phyloP scores from a whole-genome alignment of 2,329 filamentous ascomycete species.

The Talaromyces sp. region DNA sequence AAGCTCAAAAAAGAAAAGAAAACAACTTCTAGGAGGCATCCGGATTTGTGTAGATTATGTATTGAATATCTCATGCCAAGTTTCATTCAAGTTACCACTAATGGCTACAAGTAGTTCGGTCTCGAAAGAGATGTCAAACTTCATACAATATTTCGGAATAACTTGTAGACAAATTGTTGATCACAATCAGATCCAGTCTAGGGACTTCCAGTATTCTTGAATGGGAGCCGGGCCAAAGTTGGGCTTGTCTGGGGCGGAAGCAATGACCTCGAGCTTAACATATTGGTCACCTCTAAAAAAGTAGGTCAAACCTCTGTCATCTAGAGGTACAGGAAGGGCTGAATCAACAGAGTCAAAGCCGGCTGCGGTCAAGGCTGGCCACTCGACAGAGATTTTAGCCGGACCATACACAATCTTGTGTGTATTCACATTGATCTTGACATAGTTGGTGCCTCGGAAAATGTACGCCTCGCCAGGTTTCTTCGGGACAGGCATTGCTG shows the following conservation, averaged over 20 bases:
- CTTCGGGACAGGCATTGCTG: not conserved
- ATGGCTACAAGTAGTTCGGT: no score
- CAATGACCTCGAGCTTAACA: conserved; percentile 2
- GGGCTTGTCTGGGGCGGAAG: not conserved
- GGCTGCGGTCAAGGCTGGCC: not conserved
- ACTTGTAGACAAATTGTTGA: not conserved
- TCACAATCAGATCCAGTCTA: conserved; percentile 1
- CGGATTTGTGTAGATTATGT: no score
- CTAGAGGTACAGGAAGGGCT: not conserved
- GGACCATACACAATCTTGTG: conserved; percentile 2
- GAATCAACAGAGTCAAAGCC: conserved; percentile 5
- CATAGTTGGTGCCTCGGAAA: conserved; percentile 1
- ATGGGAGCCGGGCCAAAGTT: conserved; percentile 1
- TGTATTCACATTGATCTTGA: not conserved
- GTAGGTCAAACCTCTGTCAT: not conserved
- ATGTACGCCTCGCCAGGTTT: not conserved
- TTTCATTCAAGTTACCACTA: no score
- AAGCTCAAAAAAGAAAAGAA: no score
- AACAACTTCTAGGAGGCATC: no score
- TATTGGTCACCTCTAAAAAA: conserved; percentile 1
- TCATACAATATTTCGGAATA: no score
- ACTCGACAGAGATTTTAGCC: not conserved
- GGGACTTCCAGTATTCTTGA: conserved; percentile 1
- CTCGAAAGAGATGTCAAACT: no score
- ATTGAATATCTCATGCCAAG: no score